Evolutionary conservation across 345 rosid species (phyloP).

Genomic region (Camelina hispida): DNA sequence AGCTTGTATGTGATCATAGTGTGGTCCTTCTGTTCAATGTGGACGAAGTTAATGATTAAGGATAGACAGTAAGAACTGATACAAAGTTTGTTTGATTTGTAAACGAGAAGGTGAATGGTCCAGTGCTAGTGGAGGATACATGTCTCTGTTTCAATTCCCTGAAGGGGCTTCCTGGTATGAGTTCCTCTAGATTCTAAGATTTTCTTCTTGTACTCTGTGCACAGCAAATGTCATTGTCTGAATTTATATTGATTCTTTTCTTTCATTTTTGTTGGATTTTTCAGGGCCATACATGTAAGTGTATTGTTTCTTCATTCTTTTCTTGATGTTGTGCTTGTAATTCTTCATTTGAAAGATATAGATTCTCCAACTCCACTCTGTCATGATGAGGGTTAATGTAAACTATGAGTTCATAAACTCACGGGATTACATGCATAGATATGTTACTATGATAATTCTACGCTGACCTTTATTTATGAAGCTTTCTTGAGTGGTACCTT

Average conservation of each 20-base stretch:
- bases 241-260: background rate
- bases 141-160: constrained; percentile 97
- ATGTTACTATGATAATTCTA: background rate
- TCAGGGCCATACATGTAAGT: constrained; percentile 99
- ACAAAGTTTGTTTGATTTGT: constrained; percentile 27
- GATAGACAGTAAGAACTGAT: background rate
- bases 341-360: background rate
- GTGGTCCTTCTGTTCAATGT: constrained; percentile 1
- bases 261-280: constrained; percentile 36
- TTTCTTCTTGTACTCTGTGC: background rate
- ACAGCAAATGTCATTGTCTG: background rate
- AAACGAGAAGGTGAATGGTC: constrained; percentile 74
- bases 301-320: constrained; percentile 35
- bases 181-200: background rate
- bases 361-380: background rate
- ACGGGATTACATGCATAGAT: background rate
- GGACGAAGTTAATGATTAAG: background rate
- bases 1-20: background rate
- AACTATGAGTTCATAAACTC: background rate
- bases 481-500: background rate
- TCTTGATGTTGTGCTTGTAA: constrained; percentile 8
- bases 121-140: constrained; percentile 95
- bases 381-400: background rate
- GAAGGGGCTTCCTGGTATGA: constrained; percentile 91
- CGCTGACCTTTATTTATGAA: background rate